Base-by-base conservation (phyloP, 768 basidiomycete species). In the Rhizopogon salebrosus region DNA sequence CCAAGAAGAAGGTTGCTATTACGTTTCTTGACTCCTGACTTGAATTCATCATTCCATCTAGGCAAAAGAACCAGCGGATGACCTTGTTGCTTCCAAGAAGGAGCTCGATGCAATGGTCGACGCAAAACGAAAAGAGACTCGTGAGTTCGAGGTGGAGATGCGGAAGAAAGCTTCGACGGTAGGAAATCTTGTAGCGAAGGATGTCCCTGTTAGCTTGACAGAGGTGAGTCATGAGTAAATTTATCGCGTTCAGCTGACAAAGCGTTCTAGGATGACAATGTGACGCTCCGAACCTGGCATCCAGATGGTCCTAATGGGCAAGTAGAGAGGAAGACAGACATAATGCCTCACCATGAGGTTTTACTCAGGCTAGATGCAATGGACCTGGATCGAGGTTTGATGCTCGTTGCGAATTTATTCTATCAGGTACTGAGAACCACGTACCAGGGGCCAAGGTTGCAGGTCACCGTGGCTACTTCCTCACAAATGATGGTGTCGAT, bases 301-400 rank as follows among this genome's bases (percentile, higher is more conserved):
- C 92, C 95, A 1, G 79, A 83, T 35, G 89, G 86, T 6, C 82
- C 85, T 22, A 76, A 81, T 54, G 85, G 73, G 26, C 83, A 91
- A 59, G 88, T 86, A 22, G 80, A 86, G 60, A 79, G 83, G 60
- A 82, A 80, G 65, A 72, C 77, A 3, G 86, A 80, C 45, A 92
- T 98, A 64, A 79, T 98, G 72, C 86, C 95, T n/a, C 97, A 99
- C 68, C 95, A 99, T 62, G 97, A 99, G 73, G 92, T 98, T 23
- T 80, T 99, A 42, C 80, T 93, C 42, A 82, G 92, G 39, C 74
- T 99, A 24, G 97, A 97, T 63, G 94, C 92, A 22, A 94, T 95
- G 82, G 97, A 98, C 69, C 84, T 97, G 41, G 97, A 99, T 68
- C 82, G 97, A 68, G 97, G 92, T 87, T 55, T 27, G 36, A 14